These are phyloP conservation scores for Flaveria brownii DNA, from an alignment of 129 eudicot species.

Conservation along the genomic window DNA sequence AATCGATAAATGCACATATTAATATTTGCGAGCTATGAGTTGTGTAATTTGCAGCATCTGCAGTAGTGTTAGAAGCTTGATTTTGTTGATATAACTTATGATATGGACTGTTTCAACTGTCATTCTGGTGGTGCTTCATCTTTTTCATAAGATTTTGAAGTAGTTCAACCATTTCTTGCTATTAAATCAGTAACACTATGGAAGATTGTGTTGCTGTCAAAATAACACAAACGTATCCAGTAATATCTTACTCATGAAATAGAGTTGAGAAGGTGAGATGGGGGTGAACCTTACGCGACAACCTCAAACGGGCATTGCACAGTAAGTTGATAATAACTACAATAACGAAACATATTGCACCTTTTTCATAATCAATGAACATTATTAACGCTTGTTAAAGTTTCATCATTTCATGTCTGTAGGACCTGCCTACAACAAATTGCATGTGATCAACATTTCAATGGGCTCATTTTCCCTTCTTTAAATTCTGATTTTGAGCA, in stretches of 20 bases:
- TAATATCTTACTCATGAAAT: no score
- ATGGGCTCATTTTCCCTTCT: neutral
- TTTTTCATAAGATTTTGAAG: neutral
- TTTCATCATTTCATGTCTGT: constrained; percentile 1
- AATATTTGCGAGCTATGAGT: neutral
- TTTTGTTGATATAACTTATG: neutral
- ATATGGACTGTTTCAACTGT: no score
- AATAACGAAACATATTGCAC: neutral
- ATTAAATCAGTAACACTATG: neutral
- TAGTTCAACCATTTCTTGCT: neutral
- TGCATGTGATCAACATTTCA: constrained; percentile 30
- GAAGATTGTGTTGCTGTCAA: neutral
- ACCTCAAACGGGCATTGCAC: neutral
- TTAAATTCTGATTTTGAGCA: neutral
- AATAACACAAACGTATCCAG: neutral
- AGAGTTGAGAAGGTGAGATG: no score
- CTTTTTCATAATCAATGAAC: constrained; percentile 6
- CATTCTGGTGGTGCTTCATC: neutral
- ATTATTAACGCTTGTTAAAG: neutral
- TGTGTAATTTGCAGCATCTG: neutral
- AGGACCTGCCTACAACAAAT: constrained; percentile 18
- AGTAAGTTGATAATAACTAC: constrained; percentile 9
- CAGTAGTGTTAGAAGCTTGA: neutral
- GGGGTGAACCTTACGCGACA: no score
- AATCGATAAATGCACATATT: constrained; percentile 26